These are phyloP conservation scores for Psilocybe cubensis DNA, from an alignment of 768 basidiomycete genomes.

Conservation along the genomic window DNA sequence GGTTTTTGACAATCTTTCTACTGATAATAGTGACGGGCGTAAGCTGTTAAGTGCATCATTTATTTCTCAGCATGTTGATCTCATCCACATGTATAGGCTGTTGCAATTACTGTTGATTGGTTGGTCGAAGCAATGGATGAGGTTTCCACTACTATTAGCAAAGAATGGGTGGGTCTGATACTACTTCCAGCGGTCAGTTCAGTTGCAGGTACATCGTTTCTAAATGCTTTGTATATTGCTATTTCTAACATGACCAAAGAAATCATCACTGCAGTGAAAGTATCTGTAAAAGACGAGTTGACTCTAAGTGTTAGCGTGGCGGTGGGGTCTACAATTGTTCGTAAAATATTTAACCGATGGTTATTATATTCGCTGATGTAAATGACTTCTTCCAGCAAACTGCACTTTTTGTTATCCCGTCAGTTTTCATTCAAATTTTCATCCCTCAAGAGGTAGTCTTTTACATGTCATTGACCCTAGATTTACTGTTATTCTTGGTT, in stretches of 20 bases:
- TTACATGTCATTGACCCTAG: conserved; percentile 31
- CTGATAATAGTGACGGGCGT: conserved; percentile 67
- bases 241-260: conserved; percentile 44
- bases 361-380: not conserved
- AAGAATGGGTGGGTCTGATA: conserved; percentile 90
- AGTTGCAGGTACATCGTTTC: conserved; percentile 58
- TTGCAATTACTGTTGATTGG: conserved; percentile 62
- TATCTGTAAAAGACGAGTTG: conserved; percentile 85
- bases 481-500: conserved; percentile 77
- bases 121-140: conserved; percentile 87
- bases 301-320: conserved; percentile 85
- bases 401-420: conserved; percentile 53
- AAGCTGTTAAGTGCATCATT: conserved; percentile 24
- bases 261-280: conserved; percentile 87
- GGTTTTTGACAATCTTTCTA: conserved; percentile 57
- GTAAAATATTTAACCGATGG: conserved; percentile 19
- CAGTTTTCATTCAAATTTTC: conserved; percentile 2
- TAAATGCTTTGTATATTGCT: not conserved
- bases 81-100: conserved; percentile 37
- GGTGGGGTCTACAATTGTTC: conserved; percentile 75
- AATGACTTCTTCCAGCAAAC: conserved; percentile 55
- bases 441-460: not conserved
- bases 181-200: conserved; percentile 85
- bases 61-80: not conserved
- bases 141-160: conserved; percentile 70